Evolutionary conservation across 805 yeast genomes (phyloP), one percentile per base, ranked within the genome.

Genomic region (Kodamaea neixiangensis): DNA sequence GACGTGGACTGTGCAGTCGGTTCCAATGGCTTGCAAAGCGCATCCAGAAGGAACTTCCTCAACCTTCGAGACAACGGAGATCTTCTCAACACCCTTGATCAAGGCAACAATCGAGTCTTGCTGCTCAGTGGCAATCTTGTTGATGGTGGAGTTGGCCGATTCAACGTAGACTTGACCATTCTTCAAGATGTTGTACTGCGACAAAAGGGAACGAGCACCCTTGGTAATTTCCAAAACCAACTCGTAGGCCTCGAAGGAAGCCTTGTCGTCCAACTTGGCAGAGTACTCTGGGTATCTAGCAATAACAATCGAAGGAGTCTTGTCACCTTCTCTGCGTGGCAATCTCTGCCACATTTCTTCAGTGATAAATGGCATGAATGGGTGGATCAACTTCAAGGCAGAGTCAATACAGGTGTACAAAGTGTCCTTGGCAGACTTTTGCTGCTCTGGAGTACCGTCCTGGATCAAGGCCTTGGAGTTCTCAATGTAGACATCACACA

Each of bases 341-440:
- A 94, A 77, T 73, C 98, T 89, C 77, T 94, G 99, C 97, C 97
- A 94, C 89, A 94, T 83, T 78, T 94, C 99, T 73, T 94, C 99
- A 44, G 98, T 86, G 59, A 94, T 77, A 68, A 83, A 94, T 37
- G 99, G 99, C 99, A 94, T 94, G 78, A 90, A 94, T 68, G 99
- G 99, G 68, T 93, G 98, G 60, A 93, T 94, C 75, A 94, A 68
- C 68, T 80, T 86, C 75, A 93, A 80, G 9, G 97, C 97, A 58
- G 87, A 88, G 64, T 94, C 98, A 60, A 93, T 79, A 75, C 96
- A 82, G 33, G 94, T 89, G 82, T 91, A 94, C 59, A 94, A 79
- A 19, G 98, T 94, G 69, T 93, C 96, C 75, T 86, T 88, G 14
- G 98, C 99, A 49, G 96, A 88, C 69, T 82, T 81, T 76, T 85